Conservation (phyloP, 495 filamentous ascomycete genomes). For the Cairneyella variabilis region DNA sequence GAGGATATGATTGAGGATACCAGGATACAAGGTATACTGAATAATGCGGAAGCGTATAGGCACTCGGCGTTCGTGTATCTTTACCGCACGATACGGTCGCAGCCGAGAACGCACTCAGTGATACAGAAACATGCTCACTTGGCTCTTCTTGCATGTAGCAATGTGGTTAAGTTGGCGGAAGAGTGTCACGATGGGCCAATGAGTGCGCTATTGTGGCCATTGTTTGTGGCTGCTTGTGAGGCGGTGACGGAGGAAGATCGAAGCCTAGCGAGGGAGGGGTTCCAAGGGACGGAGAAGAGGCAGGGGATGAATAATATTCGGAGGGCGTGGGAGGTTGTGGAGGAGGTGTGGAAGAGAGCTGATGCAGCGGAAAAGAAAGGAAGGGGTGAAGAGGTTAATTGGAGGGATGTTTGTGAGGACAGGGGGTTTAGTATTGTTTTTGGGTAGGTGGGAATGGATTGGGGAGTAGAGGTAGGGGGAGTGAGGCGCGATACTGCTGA, state of each 20-base stretch:
- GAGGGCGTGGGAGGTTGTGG: constrained; percentile 50
- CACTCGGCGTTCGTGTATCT: constrained; percentile 59
- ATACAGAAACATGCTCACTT: constrained; percentile 49
- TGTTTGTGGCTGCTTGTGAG: constrained; percentile 58
- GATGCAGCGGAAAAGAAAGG: constrained; percentile 25
- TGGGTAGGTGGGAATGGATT: constrained; percentile 30
- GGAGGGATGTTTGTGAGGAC: constrained; percentile 47
- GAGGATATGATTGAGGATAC: too few relatives aligned
- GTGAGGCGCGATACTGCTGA: too few relatives aligned
- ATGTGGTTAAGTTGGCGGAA: constrained; percentile 41
- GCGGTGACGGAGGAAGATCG: constrained; percentile 39
- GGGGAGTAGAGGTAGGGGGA: too few relatives aligned
- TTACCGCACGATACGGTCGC: constrained; percentile 49
- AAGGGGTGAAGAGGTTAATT: constrained; percentile 30
- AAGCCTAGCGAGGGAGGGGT: constrained; percentile 41
- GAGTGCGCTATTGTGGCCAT: constrained; percentile 57
- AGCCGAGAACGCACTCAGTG: constrained; percentile 36
- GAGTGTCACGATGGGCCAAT: constrained; percentile 43
- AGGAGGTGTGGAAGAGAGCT: constrained; percentile 52
- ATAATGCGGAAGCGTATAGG: constrained; percentile 60
- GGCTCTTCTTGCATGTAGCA: constrained; percentile 47
- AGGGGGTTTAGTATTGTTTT: constrained; percentile 52
- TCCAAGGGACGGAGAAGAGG: constrained; percentile 42
- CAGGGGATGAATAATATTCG: constrained; percentile 62
- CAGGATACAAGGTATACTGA: constrained; percentile 43